Evolutionary conservation across 176 grass and related monocot species (phyloP).

Genomic region (Oryza glaberrima): DNA sequence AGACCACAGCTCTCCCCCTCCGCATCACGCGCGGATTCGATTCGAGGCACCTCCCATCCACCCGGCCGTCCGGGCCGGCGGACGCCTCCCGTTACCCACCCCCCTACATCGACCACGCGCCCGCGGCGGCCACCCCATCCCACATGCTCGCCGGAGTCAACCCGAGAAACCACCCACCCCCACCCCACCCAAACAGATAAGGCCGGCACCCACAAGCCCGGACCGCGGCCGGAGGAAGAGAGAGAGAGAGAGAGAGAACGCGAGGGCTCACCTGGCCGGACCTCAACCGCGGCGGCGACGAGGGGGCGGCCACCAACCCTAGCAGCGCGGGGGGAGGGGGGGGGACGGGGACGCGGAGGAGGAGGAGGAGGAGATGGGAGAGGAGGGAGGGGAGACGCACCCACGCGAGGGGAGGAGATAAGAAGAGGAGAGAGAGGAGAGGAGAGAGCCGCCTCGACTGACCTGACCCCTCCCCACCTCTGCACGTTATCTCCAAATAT

Average conservation of each 20-base stretch:
- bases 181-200: neutral
- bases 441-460: conserved; percentile 14
- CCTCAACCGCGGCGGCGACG: neutral
- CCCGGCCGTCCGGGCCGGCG: neutral
- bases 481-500: conserved; percentile 10
- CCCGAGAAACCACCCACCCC: neutral
- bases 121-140: neutral
- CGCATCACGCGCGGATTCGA: neutral
- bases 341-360: neutral
- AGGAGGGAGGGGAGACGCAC: neutral
- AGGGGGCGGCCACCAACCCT: neutral
- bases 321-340: neutral
- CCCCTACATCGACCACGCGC: neutral
- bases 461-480: neutral
- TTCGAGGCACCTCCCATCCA: neutral
- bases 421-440: conserved; percentile 16
- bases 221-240: neutral
- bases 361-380: neutral
- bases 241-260: no score
- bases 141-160: neutral
- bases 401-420: conserved; percentile 26
- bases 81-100: neutral
- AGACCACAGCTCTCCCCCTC: neutral
- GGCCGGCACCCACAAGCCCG: neutral
- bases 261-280: neutral